Evolutionary conservation across 2,329 filamentous ascomycete species (phyloP).

Genomic region (Clarireedia homoeocarpa): DNA sequence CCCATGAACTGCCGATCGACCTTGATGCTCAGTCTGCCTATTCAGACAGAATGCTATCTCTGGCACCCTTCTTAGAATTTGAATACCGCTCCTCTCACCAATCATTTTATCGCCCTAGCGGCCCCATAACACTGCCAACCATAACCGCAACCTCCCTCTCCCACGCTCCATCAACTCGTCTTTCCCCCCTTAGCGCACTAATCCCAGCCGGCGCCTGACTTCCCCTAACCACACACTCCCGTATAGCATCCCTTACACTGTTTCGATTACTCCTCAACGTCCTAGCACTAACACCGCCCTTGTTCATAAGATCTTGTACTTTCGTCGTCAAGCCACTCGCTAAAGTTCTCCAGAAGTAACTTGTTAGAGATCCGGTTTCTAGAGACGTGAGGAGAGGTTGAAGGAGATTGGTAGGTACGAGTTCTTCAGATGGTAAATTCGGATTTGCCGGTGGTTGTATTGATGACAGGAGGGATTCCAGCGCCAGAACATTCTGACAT

Average conservation of each 20-base stretch:
- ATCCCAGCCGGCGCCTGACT: constrained; percentile 57
- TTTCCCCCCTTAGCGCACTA: constrained; percentile 45
- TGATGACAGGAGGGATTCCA: constrained; percentile 68
- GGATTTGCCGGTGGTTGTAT: constrained; percentile 64
- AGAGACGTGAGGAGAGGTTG: constrained; percentile 67
- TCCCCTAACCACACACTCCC: constrained; percentile 75
- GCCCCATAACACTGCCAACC: constrained; percentile 68
- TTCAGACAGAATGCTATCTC: too few relatives aligned
- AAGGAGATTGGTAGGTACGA: constrained; percentile 46
- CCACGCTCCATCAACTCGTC: constrained; percentile 53
- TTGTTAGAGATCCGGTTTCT: constrained; percentile 79
- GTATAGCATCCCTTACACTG: constrained; percentile 66
- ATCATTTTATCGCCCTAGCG: constrained; percentile 24
- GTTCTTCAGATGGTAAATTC: constrained; percentile 37
- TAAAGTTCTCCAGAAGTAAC: constrained; percentile 89
- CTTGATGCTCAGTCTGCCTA: too few relatives aligned
- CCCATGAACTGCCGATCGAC: too few relatives aligned
- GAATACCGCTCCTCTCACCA: background rate
- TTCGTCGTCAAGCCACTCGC: constrained; percentile 68
- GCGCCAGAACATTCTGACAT: constrained; percentile 85
- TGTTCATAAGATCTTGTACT: constrained; percentile 75
- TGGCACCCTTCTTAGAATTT: too few relatives aligned
- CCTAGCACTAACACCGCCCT: constrained; percentile 76
- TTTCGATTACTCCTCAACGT: constrained; percentile 71
- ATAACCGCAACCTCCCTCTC: constrained; percentile 92